Percentiles rank a stretch among this genome's conserved stretches.
Evolutionary conservation across 805 yeast genomes (phyloP).

Genomic region (Candida chauliodis): DNA sequence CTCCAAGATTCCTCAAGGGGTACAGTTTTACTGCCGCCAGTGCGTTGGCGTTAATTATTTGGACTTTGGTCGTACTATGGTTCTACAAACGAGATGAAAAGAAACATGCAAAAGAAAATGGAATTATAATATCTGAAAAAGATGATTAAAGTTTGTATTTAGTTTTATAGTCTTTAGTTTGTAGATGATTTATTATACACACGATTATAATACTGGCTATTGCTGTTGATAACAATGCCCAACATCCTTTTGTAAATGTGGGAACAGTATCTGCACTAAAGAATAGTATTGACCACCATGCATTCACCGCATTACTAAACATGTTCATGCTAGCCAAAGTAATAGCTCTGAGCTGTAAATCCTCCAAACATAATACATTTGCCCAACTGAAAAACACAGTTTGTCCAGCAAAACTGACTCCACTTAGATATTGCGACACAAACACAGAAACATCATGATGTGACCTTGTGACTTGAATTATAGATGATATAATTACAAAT

Average conservation of each 20-base stretch:
- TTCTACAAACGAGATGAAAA: conserved; percentile 37
- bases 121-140: conserved; percentile 25
- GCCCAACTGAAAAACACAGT: conserved; percentile 64
- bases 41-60: conserved; percentile 42
- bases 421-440: conserved; percentile 54
- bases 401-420: conserved; percentile 56
- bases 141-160: no score
- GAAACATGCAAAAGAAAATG: conserved; percentile 28
- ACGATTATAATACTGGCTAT: conserved; percentile 40
- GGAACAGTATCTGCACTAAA: conserved; percentile 53
- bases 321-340: conserved; percentile 65
- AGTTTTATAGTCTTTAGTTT: conserved; percentile 28
- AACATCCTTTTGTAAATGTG: conserved; percentile 48
- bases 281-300: conserved; percentile 61
- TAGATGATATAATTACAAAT: conserved; percentile 42
- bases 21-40: conserved; percentile 46
- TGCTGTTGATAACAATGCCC: conserved; percentile 55
- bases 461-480: conserved; percentile 45
- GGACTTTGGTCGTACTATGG: conserved; percentile 50
- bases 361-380: conserved; percentile 53
- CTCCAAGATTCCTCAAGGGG: conserved; percentile 55
- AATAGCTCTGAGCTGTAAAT: conserved; percentile 60
- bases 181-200: conserved; percentile 39
- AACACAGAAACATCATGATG: conserved; percentile 35
- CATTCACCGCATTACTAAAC: conserved; percentile 60